phyloP scores from a whole-genome alignment of 441 rosid genomes.

The Dalechampia spathulata region DNA sequence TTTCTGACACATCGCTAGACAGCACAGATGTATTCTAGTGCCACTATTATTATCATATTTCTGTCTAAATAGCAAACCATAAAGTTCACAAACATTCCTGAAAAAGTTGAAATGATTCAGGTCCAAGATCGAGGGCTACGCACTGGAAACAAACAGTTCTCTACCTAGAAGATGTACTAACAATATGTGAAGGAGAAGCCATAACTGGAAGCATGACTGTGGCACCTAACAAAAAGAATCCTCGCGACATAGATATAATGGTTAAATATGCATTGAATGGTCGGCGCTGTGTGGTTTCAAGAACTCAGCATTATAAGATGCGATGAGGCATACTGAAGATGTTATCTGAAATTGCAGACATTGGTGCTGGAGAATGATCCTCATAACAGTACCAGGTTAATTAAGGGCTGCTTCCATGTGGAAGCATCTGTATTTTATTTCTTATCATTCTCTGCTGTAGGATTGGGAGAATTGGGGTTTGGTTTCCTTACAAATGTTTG shows the following conservation, averaged over 20 bases:
- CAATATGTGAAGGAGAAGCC: slow-evolving; percentile 88
- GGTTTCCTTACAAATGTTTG: neutral
- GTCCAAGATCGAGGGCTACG: slow-evolving; percentile 65
- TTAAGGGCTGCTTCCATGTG: slow-evolving; percentile 7
- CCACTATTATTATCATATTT: no score
- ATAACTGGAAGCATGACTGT: slow-evolving; percentile 82
- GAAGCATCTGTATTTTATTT: neutral
- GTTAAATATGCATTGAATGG: slow-evolving; percentile 72
- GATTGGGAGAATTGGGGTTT: slow-evolving; percentile 4
- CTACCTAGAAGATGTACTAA: slow-evolving; percentile 87
- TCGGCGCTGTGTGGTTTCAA: slow-evolving; percentile 49
- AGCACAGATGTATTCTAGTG: no score
- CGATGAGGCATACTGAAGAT: slow-evolving; percentile 27
- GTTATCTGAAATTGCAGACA: neutral
- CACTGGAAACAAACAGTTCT: slow-evolving; percentile 98
- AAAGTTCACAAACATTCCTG: no score
- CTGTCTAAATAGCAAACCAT: no score
- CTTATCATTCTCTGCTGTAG: neutral
- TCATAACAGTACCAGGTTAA: neutral
- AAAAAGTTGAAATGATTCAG: slow-evolving; percentile 25
- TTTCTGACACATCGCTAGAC: no score
- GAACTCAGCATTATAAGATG: slow-evolving; percentile 80
- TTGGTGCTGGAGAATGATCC: neutral
- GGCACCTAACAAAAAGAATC: slow-evolving; percentile 83
- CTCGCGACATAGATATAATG: slow-evolving; percentile 83